Percentiles rank a stretch among this genome's conserved stretches.
phyloP scores from a whole-genome alignment of 352 stramenopile genomes.

The Hyaloperonospora arabidopsidis region DNA sequence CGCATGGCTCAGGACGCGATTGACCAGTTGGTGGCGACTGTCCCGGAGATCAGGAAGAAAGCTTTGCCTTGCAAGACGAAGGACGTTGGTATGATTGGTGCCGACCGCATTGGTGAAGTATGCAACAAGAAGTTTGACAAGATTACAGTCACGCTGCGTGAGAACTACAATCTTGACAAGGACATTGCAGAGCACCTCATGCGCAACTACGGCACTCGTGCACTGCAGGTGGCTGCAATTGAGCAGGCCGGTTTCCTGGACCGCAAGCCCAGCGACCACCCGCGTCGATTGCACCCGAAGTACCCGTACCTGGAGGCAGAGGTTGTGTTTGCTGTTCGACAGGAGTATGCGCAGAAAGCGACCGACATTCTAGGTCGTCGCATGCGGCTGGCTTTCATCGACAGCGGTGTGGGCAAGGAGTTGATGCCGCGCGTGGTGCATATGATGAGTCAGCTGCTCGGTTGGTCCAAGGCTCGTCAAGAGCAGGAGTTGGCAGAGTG shows the following conservation, averaged over 20 bases:
- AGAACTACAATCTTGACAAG: slow-evolving; percentile 90
- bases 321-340: slow-evolving; percentile 87
- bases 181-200: slow-evolving; percentile 93
- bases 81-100: slow-evolving; percentile 79
- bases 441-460: slow-evolving; percentile 89
- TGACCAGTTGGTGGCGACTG: slow-evolving; percentile 79
- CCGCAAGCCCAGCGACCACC: slow-evolving; percentile 78
- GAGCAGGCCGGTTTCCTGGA: slow-evolving; percentile 76
- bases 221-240: slow-evolving; percentile 92
- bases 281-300: slow-evolving; percentile 86
- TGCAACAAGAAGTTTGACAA: slow-evolving; percentile 96
- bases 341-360: slow-evolving; percentile 92
- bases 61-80: slow-evolving; percentile 66
- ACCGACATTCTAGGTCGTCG: slow-evolving; percentile 90
- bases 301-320: slow-evolving; percentile 94
- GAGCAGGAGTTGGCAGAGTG: slow-evolving; percentile 72
- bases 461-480: slow-evolving; percentile 72
- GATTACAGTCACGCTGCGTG: slow-evolving; percentile 88
- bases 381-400: slow-evolving; percentile 90
- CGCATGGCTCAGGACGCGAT: slow-evolving; percentile 94
- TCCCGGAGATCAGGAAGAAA: slow-evolving; percentile 73
- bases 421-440: slow-evolving; percentile 83
- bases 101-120: slow-evolving; percentile 88
- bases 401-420: slow-evolving; percentile 71
- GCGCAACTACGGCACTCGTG: slow-evolving; percentile 93